A percentile compares a stretch with the other conserved stretches of the same genome.
phyloP scores from a whole-genome alignment of 192 early-diverging fungal species.

The Coemansia sp. region DNA sequence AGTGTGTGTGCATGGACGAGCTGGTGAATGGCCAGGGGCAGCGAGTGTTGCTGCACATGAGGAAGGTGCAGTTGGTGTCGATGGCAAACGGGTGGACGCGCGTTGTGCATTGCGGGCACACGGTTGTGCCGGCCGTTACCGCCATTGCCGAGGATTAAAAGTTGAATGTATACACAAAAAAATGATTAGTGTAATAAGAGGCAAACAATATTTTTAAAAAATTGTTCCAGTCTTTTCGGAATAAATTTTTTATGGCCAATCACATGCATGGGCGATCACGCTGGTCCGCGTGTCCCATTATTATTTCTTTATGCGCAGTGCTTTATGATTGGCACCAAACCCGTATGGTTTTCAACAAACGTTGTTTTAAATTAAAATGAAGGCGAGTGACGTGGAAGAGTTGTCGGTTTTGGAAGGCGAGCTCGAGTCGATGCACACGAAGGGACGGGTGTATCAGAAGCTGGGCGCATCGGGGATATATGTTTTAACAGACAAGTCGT shows the following conservation, averaged over 20 bases:
- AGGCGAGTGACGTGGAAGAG: constrained; percentile 6
- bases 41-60: constrained; percentile 38
- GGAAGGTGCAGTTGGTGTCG: constrained; percentile 50
- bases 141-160: too few species aligned
- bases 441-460: constrained; percentile 29
- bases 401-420: constrained; percentile 33
- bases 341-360: not conserved
- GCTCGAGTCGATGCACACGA: constrained; percentile 23
- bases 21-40: constrained; percentile 51
- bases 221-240: too few species aligned
- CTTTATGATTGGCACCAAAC: too few species aligned
- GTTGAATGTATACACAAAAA: too few species aligned
- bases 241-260: too few species aligned
- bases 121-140: too few species aligned
- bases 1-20: constrained; percentile 26
- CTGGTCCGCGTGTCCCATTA: too few species aligned
- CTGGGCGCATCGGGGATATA: constrained; percentile 22
- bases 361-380: not conserved
- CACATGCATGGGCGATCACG: too few species aligned
- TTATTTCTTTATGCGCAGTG: too few species aligned
- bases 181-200: too few species aligned
- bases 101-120: constrained; percentile 38
- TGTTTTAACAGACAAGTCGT: constrained; percentile 11
- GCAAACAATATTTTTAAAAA: too few species aligned
- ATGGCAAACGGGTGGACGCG: constrained; percentile 31